These are phyloP conservation scores for Pascua sp. DNA, from an alignment of 1,284 basidiomycete genomes.

Conservation along the genomic window DNA sequence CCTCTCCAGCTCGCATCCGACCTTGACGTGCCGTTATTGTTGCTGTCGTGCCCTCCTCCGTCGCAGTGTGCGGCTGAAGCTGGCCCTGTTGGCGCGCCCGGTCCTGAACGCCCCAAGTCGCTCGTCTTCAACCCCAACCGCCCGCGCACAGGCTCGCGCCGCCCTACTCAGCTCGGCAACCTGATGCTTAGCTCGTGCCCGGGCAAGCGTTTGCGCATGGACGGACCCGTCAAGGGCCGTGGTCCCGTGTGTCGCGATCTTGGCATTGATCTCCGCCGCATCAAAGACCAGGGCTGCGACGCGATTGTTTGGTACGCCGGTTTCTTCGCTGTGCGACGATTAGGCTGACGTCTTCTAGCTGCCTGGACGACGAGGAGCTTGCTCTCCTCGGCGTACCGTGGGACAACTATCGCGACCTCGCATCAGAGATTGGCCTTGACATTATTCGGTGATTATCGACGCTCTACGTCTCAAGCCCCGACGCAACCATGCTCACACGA, in stretches of 20 bases:
- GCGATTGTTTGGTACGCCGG: conserved; percentile 72
- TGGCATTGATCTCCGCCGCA: conserved; percentile 68
- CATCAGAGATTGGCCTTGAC: conserved; percentile 66
- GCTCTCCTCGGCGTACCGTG: conserved; percentile 78
- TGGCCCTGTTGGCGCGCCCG: conserved; percentile 9
- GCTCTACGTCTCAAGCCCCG: not conserved
- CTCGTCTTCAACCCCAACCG: conserved; percentile 17
- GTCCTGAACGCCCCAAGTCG: conserved; percentile 8
- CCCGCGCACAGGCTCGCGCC: conserved; percentile 10
- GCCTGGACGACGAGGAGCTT: conserved; percentile 82
- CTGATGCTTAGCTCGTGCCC: conserved; percentile 87
- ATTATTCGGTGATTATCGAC: conserved; percentile 59
- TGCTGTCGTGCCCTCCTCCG: conserved; percentile 55
- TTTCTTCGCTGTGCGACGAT: not conserved
- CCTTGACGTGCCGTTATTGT: conserved; percentile 50
- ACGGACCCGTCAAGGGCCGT: conserved; percentile 74
- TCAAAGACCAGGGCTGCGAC: conserved; percentile 69
- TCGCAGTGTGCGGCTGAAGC: conserved; percentile 33
- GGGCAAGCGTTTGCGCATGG: conserved; percentile 89
- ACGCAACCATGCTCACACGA: conserved; percentile 7
- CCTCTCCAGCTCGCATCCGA: conserved; percentile 29
- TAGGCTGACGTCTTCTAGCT: conserved; percentile 53
- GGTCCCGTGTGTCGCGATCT: conserved; percentile 82
- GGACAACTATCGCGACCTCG: conserved; percentile 66
- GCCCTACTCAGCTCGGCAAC: conserved; percentile 66